Conservation (phyloP, 257 asterid species). For the Penstemon davidsonii region DNA sequence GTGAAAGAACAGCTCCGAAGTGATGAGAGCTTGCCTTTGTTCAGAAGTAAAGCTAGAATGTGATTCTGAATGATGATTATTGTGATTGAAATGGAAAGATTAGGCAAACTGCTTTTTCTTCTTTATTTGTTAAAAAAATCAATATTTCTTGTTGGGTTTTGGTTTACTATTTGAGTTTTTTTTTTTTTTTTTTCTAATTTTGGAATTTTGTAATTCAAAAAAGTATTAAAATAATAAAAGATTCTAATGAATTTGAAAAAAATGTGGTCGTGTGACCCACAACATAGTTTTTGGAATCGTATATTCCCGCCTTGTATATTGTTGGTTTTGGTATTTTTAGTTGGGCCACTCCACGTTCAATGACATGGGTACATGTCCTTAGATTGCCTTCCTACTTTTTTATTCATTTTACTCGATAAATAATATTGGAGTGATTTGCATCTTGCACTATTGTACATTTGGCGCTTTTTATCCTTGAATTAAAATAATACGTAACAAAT, state of each 20-base stretch:
- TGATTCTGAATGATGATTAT: slow-evolving; percentile 26
- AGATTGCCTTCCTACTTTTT: too few species aligned
- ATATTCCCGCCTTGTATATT: slow-evolving; percentile 61
- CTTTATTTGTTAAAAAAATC: neutral
- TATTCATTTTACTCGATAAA: too few species aligned
- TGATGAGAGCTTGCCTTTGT: slow-evolving; percentile 27
- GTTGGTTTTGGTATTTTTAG: slow-evolving; percentile 12
- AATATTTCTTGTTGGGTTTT: neutral
- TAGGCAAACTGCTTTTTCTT: neutral
- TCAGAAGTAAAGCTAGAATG: slow-evolving; percentile 38
- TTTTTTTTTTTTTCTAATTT: neutral
- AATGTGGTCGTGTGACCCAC: slow-evolving; percentile 34
- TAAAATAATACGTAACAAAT: too few species aligned
- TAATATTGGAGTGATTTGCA: too few species aligned
- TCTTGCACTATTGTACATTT: too few species aligned
- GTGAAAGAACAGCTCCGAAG: slow-evolving; percentile 28
- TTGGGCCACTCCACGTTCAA: slow-evolving; percentile 21
- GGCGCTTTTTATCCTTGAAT: too few species aligned
- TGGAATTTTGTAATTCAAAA: neutral
- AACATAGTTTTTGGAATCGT: slow-evolving; percentile 42
- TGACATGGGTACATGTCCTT: slow-evolving; percentile 7
- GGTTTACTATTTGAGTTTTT: neutral
- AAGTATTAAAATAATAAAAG: neutral
- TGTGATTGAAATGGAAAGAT: slow-evolving; percentile 31
- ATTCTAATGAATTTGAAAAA: neutral